A percentile compares a stretch with the other conserved stretches of the same genome.
Conservation (phyloP, 352 stramenopile genomes). For the Aphanomyces invadans region DNA sequence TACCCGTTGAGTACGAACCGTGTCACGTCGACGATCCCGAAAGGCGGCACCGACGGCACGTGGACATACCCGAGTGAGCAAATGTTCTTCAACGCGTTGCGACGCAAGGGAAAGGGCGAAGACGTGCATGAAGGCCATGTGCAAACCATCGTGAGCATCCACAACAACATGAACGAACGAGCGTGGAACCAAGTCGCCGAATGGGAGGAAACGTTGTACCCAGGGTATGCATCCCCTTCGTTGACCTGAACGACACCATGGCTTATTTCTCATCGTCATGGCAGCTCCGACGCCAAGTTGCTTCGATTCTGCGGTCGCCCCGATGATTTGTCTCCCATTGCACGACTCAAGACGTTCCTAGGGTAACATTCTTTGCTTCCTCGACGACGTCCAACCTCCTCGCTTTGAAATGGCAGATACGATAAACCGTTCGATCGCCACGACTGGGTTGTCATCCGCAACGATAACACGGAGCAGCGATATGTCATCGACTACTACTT, state of each 20-base stretch:
- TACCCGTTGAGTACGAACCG: constrained; percentile 88
- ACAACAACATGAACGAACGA: constrained; percentile 99
- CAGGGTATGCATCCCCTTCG: constrained; percentile 30
- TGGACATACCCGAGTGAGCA: constrained; percentile 98
- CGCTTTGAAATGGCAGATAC: constrained; percentile 31
- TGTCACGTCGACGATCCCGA: constrained; percentile 94
- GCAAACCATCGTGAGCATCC: constrained; percentile 94
- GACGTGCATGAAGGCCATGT: constrained; percentile 93
- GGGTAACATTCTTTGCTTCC: constrained; percentile 30
- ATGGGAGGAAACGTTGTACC: constrained; percentile 92
- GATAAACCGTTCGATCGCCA: constrained; percentile 92
- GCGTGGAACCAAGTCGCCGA: constrained; percentile 96
- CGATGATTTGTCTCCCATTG: constrained; percentile 93
- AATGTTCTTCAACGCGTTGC: constrained; percentile 99
- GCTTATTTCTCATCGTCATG: not conserved
- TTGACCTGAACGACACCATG: not conserved
- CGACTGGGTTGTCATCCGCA: constrained; percentile 52
- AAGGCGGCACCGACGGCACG: constrained; percentile 89
- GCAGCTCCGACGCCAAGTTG: constrained; percentile 74
- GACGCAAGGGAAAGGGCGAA: constrained; percentile 96
- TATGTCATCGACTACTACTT: constrained; percentile 99
- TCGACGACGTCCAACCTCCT: too few relatives aligned
- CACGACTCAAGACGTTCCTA: constrained; percentile 84
- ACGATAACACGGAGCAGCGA: constrained; percentile 55
- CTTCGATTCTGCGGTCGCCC: constrained; percentile 96